Conservation (phyloP, 257 asterid genomes). For the Solanum ossicruentum region DNA sequence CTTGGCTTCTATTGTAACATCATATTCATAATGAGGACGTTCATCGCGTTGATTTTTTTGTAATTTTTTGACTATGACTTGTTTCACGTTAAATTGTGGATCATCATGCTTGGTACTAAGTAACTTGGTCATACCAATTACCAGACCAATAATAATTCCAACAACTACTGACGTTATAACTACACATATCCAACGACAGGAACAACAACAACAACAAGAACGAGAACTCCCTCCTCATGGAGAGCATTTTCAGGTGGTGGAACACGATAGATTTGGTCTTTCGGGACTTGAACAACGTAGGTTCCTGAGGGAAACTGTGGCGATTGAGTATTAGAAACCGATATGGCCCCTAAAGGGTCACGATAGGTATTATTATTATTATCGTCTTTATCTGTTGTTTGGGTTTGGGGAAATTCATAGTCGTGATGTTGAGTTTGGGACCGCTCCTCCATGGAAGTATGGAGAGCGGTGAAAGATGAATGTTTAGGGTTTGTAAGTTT, state of each 20-base stretch:
- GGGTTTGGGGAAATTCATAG: background rate
- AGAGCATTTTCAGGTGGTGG: constrained; percentile 27
- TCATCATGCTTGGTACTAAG: background rate
- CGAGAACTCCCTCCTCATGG: background rate
- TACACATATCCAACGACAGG: constrained; percentile 1
- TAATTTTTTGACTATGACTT: background rate
- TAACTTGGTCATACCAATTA: background rate
- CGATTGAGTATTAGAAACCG: background rate
- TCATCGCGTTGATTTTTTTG: background rate
- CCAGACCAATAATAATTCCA: background rate
- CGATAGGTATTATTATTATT: background rate
- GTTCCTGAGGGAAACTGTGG: constrained; percentile 6
- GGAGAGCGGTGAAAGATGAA: constrained; percentile 9
- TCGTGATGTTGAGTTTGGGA: background rate
- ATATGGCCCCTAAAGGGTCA: background rate
- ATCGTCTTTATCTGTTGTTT: background rate
- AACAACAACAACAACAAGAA: constrained; percentile 1
- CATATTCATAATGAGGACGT: background rate
- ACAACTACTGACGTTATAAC: background rate
- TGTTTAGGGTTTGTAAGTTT: background rate
- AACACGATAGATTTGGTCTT: constrained; percentile 29
- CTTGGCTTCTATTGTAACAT: background rate
- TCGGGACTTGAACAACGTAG: constrained; percentile 29
- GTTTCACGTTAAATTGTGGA: background rate
- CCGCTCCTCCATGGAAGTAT: constrained; percentile 21